Base-by-base conservation (phyloP, 192 early-diverging fungal genomes). In the Backusella sp. region DNA sequence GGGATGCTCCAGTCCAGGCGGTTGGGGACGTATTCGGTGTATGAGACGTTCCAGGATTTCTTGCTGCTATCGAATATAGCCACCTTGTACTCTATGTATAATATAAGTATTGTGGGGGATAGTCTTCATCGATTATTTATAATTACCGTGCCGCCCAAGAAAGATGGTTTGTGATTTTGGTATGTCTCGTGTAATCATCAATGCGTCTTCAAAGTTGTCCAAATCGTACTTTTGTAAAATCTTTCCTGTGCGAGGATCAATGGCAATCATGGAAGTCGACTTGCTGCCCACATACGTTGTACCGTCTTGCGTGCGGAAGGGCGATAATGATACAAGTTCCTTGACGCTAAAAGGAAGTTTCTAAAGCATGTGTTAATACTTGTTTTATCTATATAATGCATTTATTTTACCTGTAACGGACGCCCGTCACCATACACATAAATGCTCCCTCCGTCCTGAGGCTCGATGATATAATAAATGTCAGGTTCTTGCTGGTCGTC, bases 391-490 rank as follows among this genome's bases (percentile, higher is more conserved):
- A 3, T 32, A 32, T 32, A 3, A 32, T 32, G 0, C 32, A 1
- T 41, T 41, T 8, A 19, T 56, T 65, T 73, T 89, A 92, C 91
- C 88, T 86, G 82, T 6, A 92, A 77, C 15, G 79, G 80, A 21
- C 80, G 76, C 1, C 84, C 85, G n/a, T 86, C 78, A 12, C 83
- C 77, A 56, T 87, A 87, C 34, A 87, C 79, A 80, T 91, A 95
- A 2, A 95, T 75, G 37, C 80, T 88, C 0, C 92, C 92, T 52
- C 87, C 83, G 68, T 92, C 90, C 15, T 81, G 80, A 8, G 94
- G 94, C 71, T 95, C 94, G 21, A 91, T 86, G 72, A 95, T 91
- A 77, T 91, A 92, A 8, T 88, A 79, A 70, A 88, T 86, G 39
- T 86, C 80, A 36, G 81, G 77, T 49, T 78, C 67, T 39, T 12